Evolutionary conservation across 306 rosid species (phyloP).

Genomic region (Corylus heterophylla): DNA sequence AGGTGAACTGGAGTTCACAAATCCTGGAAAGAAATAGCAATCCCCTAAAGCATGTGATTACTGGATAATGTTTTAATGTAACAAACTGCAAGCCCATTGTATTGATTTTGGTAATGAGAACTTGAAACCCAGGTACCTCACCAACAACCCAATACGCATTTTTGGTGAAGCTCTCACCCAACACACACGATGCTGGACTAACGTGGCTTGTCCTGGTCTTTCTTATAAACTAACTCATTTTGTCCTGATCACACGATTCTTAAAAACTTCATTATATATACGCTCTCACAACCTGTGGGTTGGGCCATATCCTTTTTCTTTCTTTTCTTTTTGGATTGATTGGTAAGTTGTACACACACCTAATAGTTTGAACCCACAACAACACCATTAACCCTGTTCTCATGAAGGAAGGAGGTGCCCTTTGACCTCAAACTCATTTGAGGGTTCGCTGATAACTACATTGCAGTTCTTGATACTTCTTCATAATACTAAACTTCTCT

Average conservation of each 20-base stretch:
- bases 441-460: not conserved
- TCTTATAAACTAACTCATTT: not conserved
- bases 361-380: too few relatives aligned
- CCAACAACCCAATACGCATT: not conserved
- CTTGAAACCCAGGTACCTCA: not conserved
- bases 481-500: not conserved
- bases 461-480: not conserved
- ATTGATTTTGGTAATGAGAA: not conserved
- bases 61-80: not conserved
- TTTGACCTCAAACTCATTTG: not conserved
- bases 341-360: not conserved
- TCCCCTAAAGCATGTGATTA: not conserved
- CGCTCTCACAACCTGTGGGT: too few relatives aligned
- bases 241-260: not conserved
- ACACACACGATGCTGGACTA: not conserved
- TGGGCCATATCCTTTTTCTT: not conserved
- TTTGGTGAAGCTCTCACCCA: not conserved
- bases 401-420: not conserved
- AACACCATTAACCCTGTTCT: not conserved
- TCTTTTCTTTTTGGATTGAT: not conserved
- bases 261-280: not conserved
- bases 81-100: not conserved
- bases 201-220: not conserved
- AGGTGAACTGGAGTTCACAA: not conserved
- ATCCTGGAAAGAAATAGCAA: not conserved